Evolutionary conservation across 2,329 filamentous ascomycete genomes (phyloP), one percentile per base, ranked within the genome.

Genomic region (Exophiala calicioides): DNA sequence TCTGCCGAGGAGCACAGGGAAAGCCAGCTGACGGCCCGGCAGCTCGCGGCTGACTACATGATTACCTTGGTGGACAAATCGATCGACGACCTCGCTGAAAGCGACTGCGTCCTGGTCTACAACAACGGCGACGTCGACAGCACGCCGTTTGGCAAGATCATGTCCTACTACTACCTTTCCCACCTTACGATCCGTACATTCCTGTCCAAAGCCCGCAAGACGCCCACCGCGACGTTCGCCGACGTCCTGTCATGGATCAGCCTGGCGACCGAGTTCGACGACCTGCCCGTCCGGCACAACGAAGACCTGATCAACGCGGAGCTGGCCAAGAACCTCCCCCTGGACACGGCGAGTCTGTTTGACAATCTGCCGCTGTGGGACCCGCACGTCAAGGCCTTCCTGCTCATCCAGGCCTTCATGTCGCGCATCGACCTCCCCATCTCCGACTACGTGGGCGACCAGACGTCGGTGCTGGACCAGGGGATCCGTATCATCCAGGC

Each of bases 101-200:
- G 90, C 2, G 85, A 84, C 43, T 98, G 93, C 70, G 82, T 95
- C 12, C 78, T 84, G 13, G 77, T 94, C 3, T 86, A 88, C 60
- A 84, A 85, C 33, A 95, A 93, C 56, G 91, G 91, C 32, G 86
- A 95, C 58, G 84, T 98, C 20, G 87, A 95, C 58, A 76, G 91
- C 1, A 97, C 93, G 0, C 85, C 91, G 0, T 78, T 97, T 5
- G 93, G 93, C 60, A 96, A 95, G 73, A 97, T 98, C 63, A 96
- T 97, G 89, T 95, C 88, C 66, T 98, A 97, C 76, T 98, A 98
- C 76, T 98, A 98, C 64, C 83, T 93, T 36, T 94, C 90, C 0
- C 93, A 98, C 72, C 87, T 87, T 68, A 98, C 93, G 0, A 90
- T 98, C 60, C 87, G 93, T 1, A 84, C 89, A 60, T 79, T 98